Percentiles rank a stretch among this genome's conserved stretches.
Evolutionary conservation across 495 filamentous ascomycete genomes (phyloP).

Genomic region (Aspergillus haitiensis): DNA sequence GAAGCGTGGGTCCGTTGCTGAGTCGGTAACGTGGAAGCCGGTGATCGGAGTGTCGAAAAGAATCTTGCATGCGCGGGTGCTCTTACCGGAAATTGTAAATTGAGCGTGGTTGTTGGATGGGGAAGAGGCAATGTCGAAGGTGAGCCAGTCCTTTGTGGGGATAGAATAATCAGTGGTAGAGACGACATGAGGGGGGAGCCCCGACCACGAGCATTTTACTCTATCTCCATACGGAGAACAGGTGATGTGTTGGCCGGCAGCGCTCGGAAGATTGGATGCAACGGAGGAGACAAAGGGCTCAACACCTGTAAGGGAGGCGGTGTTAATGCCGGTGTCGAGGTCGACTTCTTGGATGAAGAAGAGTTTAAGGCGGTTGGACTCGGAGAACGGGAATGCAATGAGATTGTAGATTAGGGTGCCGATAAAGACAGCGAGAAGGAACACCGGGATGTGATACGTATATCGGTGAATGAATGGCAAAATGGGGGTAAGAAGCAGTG

Average conservation of each 20-base stretch:
- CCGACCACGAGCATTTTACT: constrained; percentile 70
- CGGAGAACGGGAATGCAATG: constrained; percentile 83
- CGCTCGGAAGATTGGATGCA: constrained; percentile 67
- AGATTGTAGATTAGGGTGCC: constrained; percentile 87
- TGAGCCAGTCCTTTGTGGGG: constrained; percentile 55
- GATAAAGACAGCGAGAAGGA: constrained; percentile 70
- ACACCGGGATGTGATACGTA: constrained; percentile 75
- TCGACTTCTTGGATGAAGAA: constrained; percentile 84
- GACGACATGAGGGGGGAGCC: constrained; percentile 59
- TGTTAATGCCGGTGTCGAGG: constrained; percentile 68
- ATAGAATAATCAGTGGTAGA: constrained; percentile 29
- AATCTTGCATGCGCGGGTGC: constrained; percentile 71
- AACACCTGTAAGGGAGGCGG: constrained; percentile 70
- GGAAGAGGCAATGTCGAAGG: constrained; percentile 56
- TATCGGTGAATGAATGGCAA: constrained; percentile 85
- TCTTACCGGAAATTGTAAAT: constrained; percentile 60
- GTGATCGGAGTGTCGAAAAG: constrained; percentile 62
- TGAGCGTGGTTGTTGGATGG: constrained; percentile 41
- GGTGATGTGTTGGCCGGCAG: constrained; percentile 57
- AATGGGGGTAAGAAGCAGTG: constrained; percentile 74
- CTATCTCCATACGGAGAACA: constrained; percentile 50
- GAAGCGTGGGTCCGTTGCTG: constrained; percentile 58
- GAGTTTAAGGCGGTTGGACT: constrained; percentile 73
- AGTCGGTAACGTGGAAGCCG: constrained; percentile 60
- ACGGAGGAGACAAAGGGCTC: constrained; percentile 67